These are phyloP conservation scores for Boletus rufocinnamomeus DNA, from an alignment of 768 basidiomycete species.

Conservation along the genomic window DNA sequence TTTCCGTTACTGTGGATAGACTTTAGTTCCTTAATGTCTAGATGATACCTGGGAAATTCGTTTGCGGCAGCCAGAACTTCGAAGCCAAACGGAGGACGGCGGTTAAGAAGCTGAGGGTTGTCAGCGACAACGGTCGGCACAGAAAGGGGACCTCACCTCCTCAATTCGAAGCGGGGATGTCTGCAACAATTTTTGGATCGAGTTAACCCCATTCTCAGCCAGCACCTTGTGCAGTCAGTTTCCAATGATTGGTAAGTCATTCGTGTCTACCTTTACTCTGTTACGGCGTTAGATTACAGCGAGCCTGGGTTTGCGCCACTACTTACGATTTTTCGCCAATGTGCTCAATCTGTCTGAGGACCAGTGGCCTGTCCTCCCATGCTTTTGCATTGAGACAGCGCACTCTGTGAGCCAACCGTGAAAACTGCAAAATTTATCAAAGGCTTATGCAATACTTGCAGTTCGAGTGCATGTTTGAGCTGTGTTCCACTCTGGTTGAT, in stretches of 20 bases:
- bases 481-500: constrained; percentile 64
- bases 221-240: constrained; percentile 55
- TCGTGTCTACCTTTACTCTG: constrained; percentile 29
- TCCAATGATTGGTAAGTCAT: not conserved
- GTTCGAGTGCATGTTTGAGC: constrained; percentile 71
- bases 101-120: constrained; percentile 62
- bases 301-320: not conserved
- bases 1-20: constrained; percentile 46
- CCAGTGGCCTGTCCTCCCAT: constrained; percentile 87
- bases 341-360: constrained; percentile 85
- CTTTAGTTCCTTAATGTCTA: constrained; percentile 52
- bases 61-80: constrained; percentile 61
- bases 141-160: constrained; percentile 41
- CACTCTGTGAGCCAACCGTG: constrained; percentile 44
- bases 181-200: constrained; percentile 55
- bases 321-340: constrained; percentile 91
- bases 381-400: constrained; percentile 81
- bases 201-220: constrained; percentile 69
- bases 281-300: not conserved
- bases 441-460: constrained; percentile 45
- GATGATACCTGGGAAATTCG: constrained; percentile 65
- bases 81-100: constrained; percentile 71
- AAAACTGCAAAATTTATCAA: not conserved
- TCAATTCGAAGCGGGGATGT: constrained; percentile 66
- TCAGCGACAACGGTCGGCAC: constrained; percentile 5